A percentile compares a stretch with the other conserved stretches of the same genome.
Evolutionary conservation across 1,284 basidiomycete species (phyloP).

Genomic region (Chiua sp.): DNA sequence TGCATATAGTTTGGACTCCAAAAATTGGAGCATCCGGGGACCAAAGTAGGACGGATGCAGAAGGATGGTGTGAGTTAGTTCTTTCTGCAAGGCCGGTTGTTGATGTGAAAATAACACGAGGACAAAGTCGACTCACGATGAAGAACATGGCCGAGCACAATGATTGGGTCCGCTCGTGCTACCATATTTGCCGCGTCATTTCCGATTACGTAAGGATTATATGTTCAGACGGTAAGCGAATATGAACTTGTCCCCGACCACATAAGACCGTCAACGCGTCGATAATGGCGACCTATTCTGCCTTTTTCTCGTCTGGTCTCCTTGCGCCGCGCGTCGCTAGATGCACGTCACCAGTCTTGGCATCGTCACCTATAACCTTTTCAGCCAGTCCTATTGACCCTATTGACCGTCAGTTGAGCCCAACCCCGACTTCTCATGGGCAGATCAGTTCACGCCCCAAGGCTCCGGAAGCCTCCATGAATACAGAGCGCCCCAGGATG

Average conservation of each 20-base stretch:
- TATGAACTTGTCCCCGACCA: conserved; percentile 18
- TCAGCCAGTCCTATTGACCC: conserved; percentile 40
- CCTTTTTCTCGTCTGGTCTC: conserved; percentile 66
- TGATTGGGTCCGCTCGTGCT: no score
- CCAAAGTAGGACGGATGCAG: conserved; percentile 99
- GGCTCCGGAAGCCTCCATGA: conserved; percentile 9
- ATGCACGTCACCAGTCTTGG: conserved; percentile 35
- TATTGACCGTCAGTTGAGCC: conserved; percentile 34
- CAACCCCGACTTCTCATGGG: conserved; percentile 42
- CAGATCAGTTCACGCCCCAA: conserved; percentile 13
- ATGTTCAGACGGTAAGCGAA: conserved; percentile 19
- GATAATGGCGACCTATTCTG: conserved; percentile 55
- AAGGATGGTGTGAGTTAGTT: conserved; percentile 94
- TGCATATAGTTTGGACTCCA: conserved; percentile 92
- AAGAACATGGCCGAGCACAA: conserved; percentile 64
- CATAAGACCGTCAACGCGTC: not conserved
- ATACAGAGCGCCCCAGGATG: conserved; percentile 36
- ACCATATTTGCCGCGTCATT: not conserved
- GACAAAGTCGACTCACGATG: conserved; percentile 57
- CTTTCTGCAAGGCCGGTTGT: conserved; percentile 65
- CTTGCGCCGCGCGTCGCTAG: conserved; percentile 47
- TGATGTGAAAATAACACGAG: not conserved
- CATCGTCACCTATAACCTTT: conserved; percentile 42
- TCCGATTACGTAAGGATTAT: conserved; percentile 26
- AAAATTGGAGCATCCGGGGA: conserved; percentile 91